These are phyloP conservation scores for Wallacemonas sp. DNA, from an alignment of 208 protist species.

Conservation along the genomic window DNA sequence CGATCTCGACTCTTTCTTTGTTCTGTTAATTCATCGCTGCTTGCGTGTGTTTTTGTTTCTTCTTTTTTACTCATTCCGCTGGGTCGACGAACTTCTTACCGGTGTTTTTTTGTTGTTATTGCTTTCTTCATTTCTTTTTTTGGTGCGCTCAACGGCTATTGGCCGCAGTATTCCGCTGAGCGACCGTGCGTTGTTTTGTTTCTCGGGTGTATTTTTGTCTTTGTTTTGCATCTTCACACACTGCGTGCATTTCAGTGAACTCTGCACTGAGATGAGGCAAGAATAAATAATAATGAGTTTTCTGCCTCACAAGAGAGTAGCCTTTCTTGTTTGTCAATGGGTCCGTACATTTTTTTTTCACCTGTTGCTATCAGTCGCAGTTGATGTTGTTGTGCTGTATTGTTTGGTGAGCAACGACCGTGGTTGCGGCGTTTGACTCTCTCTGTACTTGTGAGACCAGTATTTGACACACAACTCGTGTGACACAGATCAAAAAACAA, in stretches of 20 bases:
- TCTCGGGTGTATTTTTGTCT: neutral
- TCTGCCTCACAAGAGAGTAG: too few species aligned
- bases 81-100: too few species aligned
- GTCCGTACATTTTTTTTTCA: too few species aligned
- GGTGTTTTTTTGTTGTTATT: constrained; percentile 2
- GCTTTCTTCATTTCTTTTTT: neutral
- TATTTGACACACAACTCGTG: neutral
- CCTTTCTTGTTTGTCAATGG: too few species aligned
- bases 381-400: too few species aligned
- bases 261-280: neutral
- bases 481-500: neutral
- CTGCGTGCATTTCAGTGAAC: constrained; percentile 13
- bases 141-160: neutral
- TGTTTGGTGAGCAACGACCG: too few species aligned
- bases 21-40: neutral
- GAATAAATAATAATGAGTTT: too few species aligned
- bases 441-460: too few species aligned
- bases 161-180: neutral
- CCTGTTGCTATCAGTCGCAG: too few species aligned
- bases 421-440: too few species aligned
- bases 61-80: too few species aligned
- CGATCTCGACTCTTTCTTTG: too few species aligned
- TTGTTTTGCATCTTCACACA: neutral
- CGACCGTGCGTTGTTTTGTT: neutral
- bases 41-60: constrained; percentile 1